Evolutionary conservation across 768 basidiomycete species (phyloP).

Genomic region (Pleurotus salmoneostramineus): DNA sequence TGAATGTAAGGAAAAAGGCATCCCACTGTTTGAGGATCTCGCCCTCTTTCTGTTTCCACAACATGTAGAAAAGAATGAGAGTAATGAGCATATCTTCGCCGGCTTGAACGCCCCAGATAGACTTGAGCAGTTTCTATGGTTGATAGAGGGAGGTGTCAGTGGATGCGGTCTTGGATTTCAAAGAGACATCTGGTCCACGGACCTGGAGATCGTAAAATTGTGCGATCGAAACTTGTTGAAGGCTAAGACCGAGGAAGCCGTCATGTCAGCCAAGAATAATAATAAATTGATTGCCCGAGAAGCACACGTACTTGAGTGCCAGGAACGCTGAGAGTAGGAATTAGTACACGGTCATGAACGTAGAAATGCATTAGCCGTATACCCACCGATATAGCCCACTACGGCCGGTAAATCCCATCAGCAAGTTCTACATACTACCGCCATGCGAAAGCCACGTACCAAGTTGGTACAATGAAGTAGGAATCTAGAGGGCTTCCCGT

Average conservation of each 20-base stretch:
- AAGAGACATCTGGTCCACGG: neutral
- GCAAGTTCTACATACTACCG: neutral
- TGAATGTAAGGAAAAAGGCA: neutral
- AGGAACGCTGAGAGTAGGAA: neutral
- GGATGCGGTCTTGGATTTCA: neutral
- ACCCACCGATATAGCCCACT: constrained; percentile 5
- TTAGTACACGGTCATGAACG: neutral
- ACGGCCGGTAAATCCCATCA: neutral
- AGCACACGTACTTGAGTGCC: neutral
- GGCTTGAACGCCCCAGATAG: constrained; percentile 3
- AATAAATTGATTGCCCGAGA: neutral
- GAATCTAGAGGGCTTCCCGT: neutral
- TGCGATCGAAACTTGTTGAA: neutral
- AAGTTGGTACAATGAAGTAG: constrained; percentile 3
- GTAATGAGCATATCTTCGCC: constrained; percentile 4
- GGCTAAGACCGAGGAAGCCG: neutral
- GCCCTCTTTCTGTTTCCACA: constrained; percentile 3
- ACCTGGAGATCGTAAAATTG: constrained; percentile 6
- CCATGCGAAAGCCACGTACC: neutral
- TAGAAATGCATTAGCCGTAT: neutral
- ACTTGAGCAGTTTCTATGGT: neutral
- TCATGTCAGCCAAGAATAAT: neutral
- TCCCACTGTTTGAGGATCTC: constrained; percentile 6
- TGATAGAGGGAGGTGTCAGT: neutral
- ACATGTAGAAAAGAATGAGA: constrained; percentile 3